Evolutionary conservation across 371 early-diverging fungal genomes (phyloP), one percentile per base, ranked within the genome.

Genomic region (Rozella allomycis): DNA sequence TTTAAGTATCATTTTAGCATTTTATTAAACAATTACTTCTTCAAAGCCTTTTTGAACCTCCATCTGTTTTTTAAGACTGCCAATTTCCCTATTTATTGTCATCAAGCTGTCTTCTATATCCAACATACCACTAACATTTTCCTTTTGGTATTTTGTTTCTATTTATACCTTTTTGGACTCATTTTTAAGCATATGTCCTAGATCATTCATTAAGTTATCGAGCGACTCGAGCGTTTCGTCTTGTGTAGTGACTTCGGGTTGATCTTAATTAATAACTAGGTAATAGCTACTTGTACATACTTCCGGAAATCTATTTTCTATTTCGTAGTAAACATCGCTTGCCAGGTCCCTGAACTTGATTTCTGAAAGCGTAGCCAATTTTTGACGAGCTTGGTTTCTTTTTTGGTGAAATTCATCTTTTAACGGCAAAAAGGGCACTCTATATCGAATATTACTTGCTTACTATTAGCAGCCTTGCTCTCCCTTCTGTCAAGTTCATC

Each of bases 301-400:
- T n/a, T 48, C 45, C 1, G 78, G 74, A 43, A 68, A 81, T 38
- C 79, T 57, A 20, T 72, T 48, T 27, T 62, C 63, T 16, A 87
- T 46, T 52, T 86, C 86, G 43, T 10, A 25, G 13, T 3, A 3
- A 31, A 31, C 16, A 34, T 25, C 26, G 13, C 3, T 22, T 26
- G 6, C 27, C 11, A 35, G 17, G 27, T 35, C 38, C n/a, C 11
- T 74, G 55, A 90, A 93, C 27, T 85, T 65, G 28, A 67, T 49
- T 31, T 49, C 60, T 6, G 81, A 73, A 3, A 93, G 58, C 1
- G 87, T 87, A 9, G 90, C 84, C 5, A 93, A 62, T 46, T 93
- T 93, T 45, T 88, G 87, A 20, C 93, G 67, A 1, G 90, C 93
- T 46, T 90, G 90, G 55, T 93, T 93, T 28, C 90, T 69, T 52